Percentiles rank a stretch among this genome's conserved stretches.
Conservation (phyloP, 1,139 yeast genomes). For the Diutina scorzettiae region DNA sequence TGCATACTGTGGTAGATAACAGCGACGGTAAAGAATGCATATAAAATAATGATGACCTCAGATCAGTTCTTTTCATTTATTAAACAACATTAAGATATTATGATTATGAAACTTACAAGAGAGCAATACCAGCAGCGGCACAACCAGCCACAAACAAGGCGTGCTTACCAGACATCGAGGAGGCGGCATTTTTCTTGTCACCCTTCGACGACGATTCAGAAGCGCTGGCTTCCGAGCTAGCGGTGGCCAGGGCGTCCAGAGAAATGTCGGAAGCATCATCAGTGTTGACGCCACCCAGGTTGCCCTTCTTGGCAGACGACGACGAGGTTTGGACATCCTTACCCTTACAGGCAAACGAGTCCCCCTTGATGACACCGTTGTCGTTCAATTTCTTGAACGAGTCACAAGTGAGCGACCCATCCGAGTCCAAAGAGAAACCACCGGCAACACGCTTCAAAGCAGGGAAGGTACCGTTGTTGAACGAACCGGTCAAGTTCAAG, state of each 20-base stretch:
- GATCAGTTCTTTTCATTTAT: too few species aligned
- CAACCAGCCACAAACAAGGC: constrained; percentile 45
- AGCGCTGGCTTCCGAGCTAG: constrained; percentile 12
- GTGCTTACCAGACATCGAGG: constrained; percentile 25
- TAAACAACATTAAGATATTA: background rate
- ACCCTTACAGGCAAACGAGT: constrained; percentile 74
- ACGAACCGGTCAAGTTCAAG: constrained; percentile 66
- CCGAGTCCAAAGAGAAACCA: constrained; percentile 74
- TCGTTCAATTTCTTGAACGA: constrained; percentile 56
- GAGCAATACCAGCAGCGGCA: constrained; percentile 52
- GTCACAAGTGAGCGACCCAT: constrained; percentile 68
- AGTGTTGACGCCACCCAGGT: constrained; percentile 8
- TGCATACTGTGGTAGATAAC: too few species aligned
- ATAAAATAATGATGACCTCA: too few species aligned
- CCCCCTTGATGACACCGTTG: constrained; percentile 81
- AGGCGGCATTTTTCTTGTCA: constrained; percentile 10
- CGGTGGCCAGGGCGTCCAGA: constrained; percentile 16
- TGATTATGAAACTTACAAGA: constrained; percentile 17
- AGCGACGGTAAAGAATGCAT: too few species aligned
- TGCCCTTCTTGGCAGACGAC: constrained; percentile 27
- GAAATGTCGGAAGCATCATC: constrained; percentile 15
- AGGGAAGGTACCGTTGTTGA: constrained; percentile 67
- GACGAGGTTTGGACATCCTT: constrained; percentile 47
- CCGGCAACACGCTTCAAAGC: constrained; percentile 71
- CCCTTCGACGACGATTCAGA: constrained; percentile 17